Base-by-base conservation (phyloP, 306 rosid genomes). In the Quercus alba region DNA sequence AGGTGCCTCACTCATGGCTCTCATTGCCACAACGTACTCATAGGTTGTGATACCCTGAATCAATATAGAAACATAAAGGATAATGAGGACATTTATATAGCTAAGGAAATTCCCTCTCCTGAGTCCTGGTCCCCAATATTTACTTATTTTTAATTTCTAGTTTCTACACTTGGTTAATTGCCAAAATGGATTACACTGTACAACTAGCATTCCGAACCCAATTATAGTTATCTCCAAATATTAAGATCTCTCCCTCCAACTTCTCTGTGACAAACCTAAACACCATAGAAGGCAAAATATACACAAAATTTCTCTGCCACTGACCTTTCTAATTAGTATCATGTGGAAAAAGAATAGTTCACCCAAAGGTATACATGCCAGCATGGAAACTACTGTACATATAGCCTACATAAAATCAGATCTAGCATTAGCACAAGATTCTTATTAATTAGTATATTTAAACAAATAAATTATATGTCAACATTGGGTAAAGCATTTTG, bases 271-370 rank as follows among this genome's bases (percentile, higher is more conserved):
- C 81, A 73, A 73, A 78, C 75, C 49, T 75, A 58, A 30, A 61
- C 78, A 69, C 76, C 75, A 21, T 66, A 56, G 33, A 74, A 86
- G 81, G 78, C 69, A 20, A 71, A 56, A 71, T 38, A 54, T 77
- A 74, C 72, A 75, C 75, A 58, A 57, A 84, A 84, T 41, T 78
- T 85, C 82, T 74, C 85, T 21, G 84, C 63, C 67, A 86, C 90
- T 90, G 86, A 92, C 99, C 99, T 94, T 94, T 87, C 94, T 86
- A 78, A 94, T 94, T 51, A 94, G 88, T 82, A 94, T 91, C 92
- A 94, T 85, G 93, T 94, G 99, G 91, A 94, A 94, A 87, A 94
- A 94, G 97, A 92, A 92, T 54, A 94, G 95, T 87, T 94, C 99
- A 44, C 97, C 84, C 89, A 94, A 56, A 61, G 99, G 98, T 81